These are phyloP conservation scores for Phytophthora capsici DNA, from an alignment of 352 stramenopile genomes.

Conservation along the genomic window DNA sequence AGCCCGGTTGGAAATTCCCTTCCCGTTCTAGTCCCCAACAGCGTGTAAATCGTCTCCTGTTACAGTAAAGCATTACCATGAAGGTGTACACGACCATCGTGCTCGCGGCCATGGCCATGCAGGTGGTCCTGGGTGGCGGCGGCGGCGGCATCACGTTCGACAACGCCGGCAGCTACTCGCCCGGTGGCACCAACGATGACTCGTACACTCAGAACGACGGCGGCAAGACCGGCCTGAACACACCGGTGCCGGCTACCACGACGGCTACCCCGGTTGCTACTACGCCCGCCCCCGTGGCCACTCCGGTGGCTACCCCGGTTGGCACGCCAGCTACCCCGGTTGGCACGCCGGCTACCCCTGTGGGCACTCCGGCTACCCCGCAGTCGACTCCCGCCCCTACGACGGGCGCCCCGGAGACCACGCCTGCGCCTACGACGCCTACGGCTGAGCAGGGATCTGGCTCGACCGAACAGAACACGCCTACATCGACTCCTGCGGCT, in stretches of 20 bases:
- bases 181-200: constrained; percentile 12
- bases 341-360: background rate
- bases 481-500: constrained; percentile 14
- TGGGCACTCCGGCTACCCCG: background rate
- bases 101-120: constrained; percentile 43
- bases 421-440: constrained; percentile 7
- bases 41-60: constrained; percentile 22
- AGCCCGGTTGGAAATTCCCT: constrained; percentile 31
- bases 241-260: constrained; percentile 16
- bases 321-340: constrained; percentile 1
- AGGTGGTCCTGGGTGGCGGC: constrained; percentile 41
- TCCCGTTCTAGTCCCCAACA: constrained; percentile 27
- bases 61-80: constrained; percentile 33
- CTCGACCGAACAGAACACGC: constrained; percentile 16
- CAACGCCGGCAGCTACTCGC: constrained; percentile 23
- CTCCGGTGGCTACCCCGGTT: constrained; percentile 8
- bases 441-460: constrained; percentile 6
- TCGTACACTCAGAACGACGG: constrained; percentile 22
- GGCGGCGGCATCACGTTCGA: constrained; percentile 38
- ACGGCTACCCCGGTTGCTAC: constrained; percentile 5
- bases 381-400: background rate
- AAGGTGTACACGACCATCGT: constrained; percentile 48
- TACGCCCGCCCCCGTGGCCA: constrained; percentile 2
- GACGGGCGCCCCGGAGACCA: constrained; percentile 3
- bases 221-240: constrained; percentile 26